These are phyloP conservation scores for Lenzites betulinus DNA, from an alignment of 768 basidiomycete species.

Conservation along the genomic window DNA sequence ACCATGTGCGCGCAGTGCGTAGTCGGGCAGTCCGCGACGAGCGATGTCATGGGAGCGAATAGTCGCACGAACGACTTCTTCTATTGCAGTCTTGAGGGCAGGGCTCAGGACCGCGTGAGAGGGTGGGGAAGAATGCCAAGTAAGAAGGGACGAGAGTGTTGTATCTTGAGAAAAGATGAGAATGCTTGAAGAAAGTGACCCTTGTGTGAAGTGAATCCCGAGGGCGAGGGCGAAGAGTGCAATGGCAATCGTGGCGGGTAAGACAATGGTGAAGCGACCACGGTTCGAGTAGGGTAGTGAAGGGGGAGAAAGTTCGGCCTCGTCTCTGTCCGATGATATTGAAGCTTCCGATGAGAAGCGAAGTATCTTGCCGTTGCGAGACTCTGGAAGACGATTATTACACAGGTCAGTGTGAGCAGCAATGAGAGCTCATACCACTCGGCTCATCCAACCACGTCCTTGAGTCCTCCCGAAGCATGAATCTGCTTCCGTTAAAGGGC, in stretches of 20 bases:
- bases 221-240: neutral
- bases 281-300: neutral
- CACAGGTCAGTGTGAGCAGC: neutral
- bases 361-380: neutral
- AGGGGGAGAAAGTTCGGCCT: neutral
- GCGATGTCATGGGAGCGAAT: neutral
- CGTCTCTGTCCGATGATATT: neutral
- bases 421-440: neutral
- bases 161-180: neutral
- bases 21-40: neutral
- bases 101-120: neutral
- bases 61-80: neutral
- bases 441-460: neutral
- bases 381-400: neutral
- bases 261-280: neutral
- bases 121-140: neutral
- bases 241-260: neutral
- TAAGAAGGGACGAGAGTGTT: neutral
- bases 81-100: neutral
- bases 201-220: neutral
- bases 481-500: neutral
- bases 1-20: neutral
- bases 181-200: no score
- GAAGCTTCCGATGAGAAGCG: neutral
- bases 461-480: neutral